Base-by-base conservation (phyloP, 768 basidiomycete genomes). In the Rhodotorula toruloides region DNA sequence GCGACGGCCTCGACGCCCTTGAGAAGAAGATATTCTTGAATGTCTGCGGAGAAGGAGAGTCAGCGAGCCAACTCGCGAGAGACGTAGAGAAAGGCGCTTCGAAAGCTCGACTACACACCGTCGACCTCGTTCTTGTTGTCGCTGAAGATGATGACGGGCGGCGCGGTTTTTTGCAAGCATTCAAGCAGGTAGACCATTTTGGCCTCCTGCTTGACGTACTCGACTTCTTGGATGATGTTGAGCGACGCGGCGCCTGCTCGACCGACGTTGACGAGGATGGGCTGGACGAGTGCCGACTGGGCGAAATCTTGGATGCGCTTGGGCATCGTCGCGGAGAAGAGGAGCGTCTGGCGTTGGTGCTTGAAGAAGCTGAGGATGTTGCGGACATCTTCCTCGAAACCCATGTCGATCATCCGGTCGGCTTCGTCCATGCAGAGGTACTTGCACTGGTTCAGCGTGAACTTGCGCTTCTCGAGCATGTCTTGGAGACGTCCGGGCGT, bases 61-160 rank as follows among this genome's bases (percentile, higher is more conserved):
- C 34, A 50, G 43, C 11, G 25, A 25, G 14, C 31, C 36, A 9
- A 25, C 21, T 17, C 7, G 25, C 3, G 12, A 22, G 29, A 29
- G 37, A 31, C 3, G 11, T 4, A 27, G n/a, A 37, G 47, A 36
- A 16, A 10, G 16, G 25, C 25, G 25, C 9, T 4, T 27, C 29
- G 42, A 16, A 29, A 9, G 16, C 46, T 4, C 12, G 31, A 27
- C 67, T 84, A 73, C 71, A n/a, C n/a, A 92, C 92, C 93, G 75
- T 99, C 96, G n/a, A 99, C 96, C 77, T 99, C 96, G 76, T 99
- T 98, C 82, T 99, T 99, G 80, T 94, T 98, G 76, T 99, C 96
- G 70, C 89, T 91, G 77, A 99, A 99, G 63, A 98, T 84, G 78
- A 98, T 96, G 54, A 94, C 92, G 3, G 96, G 96, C 12, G 96